Base-by-base conservation (phyloP, 768 basidiomycete species). In the Suillus fuscotomentosus region DNA sequence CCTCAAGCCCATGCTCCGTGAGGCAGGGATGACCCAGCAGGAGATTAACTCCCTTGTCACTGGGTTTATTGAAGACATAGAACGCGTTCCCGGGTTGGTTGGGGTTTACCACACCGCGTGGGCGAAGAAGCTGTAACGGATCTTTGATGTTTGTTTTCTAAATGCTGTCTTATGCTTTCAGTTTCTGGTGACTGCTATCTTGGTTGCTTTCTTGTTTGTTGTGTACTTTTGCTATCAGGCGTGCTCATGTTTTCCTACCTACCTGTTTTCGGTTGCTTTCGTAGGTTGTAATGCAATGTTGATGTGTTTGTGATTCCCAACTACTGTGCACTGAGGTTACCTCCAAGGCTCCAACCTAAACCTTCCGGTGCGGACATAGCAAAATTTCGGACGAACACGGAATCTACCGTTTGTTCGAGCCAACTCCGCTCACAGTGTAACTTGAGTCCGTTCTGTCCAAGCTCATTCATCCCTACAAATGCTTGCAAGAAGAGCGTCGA, bases 401-500 rank as follows among this genome's bases (percentile, higher is more conserved):
- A 68, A 70, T 66, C 65, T 65, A 62, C 69, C 61, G 63, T 50
- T 24, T 61, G 43, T 24, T 31, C n/a, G 63, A 43, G 62, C 48
- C 63, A 76, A 76, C 73, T 74, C 74, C 69, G 73, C 69, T 66
- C 59, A 27, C 27, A 27, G 27, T 57, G 41, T 24, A 59, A 31
- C 39, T 42, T 42, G 17, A 39, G 69, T 64, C 61, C 64, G 47
- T 67, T 70, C 56, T 43, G 56, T 54, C 11, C 11, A 54, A 31
- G 53, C 62, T 45, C 65, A 70, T 73, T 73, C 68, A 70, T 65
- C 65, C 66, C 70, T 75, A 77, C 79, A 73, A 76, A 88, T 90
- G 88, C 78, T 88, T 74, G 82, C 83, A 72, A 80, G 84, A 69
- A 86, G 86, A 77, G 80, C 85, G 80, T 86, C 86, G 78, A 78